Evolutionary conservation across 768 basidiomycete species (phyloP).

Genomic region (Heimioporus sp.): DNA sequence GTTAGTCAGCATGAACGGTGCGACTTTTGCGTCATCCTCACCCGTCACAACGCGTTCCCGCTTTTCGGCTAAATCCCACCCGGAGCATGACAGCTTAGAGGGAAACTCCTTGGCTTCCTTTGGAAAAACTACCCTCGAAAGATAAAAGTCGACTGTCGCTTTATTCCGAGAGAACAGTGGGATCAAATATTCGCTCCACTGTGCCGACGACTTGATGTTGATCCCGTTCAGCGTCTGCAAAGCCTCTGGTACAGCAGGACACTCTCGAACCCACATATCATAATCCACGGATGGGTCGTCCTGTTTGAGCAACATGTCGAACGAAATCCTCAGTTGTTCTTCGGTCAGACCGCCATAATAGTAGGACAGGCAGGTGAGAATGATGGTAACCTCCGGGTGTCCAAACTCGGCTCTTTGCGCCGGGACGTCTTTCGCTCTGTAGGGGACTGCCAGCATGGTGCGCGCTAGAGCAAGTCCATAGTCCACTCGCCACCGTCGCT

Average conservation of each 20-base stretch:
- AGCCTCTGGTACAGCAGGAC: slow-evolving; percentile 15
- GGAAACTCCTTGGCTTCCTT: slow-evolving; percentile 37
- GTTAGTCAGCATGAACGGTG: neutral
- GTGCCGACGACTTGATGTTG: slow-evolving; percentile 30
- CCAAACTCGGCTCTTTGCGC: slow-evolving; percentile 38
- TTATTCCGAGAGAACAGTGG: slow-evolving; percentile 29
- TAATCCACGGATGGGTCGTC: slow-evolving; percentile 35
- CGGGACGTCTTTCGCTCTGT: slow-evolving; percentile 38
- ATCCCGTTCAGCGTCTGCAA: slow-evolving; percentile 17
- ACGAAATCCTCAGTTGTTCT: slow-evolving; percentile 28
- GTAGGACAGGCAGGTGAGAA: slow-evolving; percentile 37
- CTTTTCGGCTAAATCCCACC: slow-evolving; percentile 38
- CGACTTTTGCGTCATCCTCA: neutral
- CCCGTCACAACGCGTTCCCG: slow-evolving; percentile 12
- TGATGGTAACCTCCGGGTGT: slow-evolving; percentile 36
- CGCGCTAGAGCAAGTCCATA: slow-evolving; percentile 34
- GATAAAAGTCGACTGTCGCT: slow-evolving; percentile 35
- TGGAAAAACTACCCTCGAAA: slow-evolving; percentile 38
- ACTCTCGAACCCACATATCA: slow-evolving; percentile 27
- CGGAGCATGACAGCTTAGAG: slow-evolving; percentile 32
- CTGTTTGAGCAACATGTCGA: slow-evolving; percentile 25
- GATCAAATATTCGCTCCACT: slow-evolving; percentile 21
- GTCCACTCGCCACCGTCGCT: slow-evolving; percentile 39
- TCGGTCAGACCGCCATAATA: slow-evolving; percentile 35
- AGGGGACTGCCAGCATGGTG: slow-evolving; percentile 37